These are phyloP conservation scores for Simmondsia chinensis DNA, from an alignment of 148 eudicot genomes.

Conservation along the genomic window DNA sequence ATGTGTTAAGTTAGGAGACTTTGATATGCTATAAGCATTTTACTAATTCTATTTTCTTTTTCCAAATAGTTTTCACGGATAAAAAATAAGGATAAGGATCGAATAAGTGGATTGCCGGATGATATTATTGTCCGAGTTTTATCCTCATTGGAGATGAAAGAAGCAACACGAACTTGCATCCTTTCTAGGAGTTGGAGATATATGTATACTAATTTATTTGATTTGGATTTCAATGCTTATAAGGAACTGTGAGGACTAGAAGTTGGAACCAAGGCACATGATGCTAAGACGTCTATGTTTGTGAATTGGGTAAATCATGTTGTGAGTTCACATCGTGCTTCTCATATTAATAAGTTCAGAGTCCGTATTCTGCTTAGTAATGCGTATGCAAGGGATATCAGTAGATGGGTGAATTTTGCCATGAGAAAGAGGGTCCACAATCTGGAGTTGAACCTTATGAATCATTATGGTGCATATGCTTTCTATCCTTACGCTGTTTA, in stretches of 20 bases:
- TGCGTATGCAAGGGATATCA: neutral
- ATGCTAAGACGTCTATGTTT: neutral
- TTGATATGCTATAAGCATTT: no score
- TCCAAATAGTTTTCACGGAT: no score
- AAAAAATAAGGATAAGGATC: neutral
- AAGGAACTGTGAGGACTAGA: neutral
- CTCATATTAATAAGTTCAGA: neutral
- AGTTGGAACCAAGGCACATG: neutral
- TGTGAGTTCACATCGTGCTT: neutral
- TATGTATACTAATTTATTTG: neutral
- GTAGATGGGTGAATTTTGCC: neutral
- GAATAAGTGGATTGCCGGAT: conserved; percentile 1
- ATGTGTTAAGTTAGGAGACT: no score
- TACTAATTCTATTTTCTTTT: no score
- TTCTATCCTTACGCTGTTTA: neutral
- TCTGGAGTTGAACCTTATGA: neutral
- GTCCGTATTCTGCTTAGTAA: neutral
- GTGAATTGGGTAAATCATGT: conserved; percentile 2
- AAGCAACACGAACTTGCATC: neutral
- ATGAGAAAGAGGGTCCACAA: neutral
- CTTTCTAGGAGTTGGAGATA: conserved; percentile 3
- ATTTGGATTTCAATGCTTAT: neutral
- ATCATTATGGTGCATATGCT: neutral
- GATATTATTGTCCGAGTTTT: neutral
- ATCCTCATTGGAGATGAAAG: neutral